These are phyloP conservation scores for Lachancea fermentati DNA, from an alignment of 805 yeast species.

Conservation along the genomic window DNA sequence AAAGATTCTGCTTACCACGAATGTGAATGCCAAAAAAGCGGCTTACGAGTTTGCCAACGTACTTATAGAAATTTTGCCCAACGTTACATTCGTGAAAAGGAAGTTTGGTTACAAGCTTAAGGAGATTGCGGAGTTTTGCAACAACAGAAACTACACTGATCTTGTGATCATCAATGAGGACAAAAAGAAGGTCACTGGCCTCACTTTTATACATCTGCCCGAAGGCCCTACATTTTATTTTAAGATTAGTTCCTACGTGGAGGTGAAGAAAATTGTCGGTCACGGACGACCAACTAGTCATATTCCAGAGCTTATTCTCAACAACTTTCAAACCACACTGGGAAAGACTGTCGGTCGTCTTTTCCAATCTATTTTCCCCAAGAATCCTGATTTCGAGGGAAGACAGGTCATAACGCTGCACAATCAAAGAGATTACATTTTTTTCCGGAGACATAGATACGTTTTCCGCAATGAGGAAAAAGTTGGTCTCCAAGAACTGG, in stretches of 20 bases:
- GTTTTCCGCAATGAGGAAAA: slow-evolving; percentile 82
- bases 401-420: slow-evolving; percentile 94
- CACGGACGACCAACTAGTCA: slow-evolving; percentile 91
- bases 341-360: slow-evolving; percentile 91
- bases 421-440: slow-evolving; percentile 92
- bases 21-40: slow-evolving; percentile 73
- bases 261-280: slow-evolving; percentile 70
- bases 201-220: slow-evolving; percentile 90
- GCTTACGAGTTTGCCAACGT: slow-evolving; percentile 90
- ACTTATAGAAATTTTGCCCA: slow-evolving; percentile 78
- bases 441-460: slow-evolving; percentile 93
- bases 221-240: slow-evolving; percentile 94
- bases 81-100: slow-evolving; percentile 80
- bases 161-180: slow-evolving; percentile 88
- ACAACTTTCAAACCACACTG: slow-evolving; percentile 86
- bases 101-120: slow-evolving; percentile 77
- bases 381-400: slow-evolving; percentile 88
- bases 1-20: slow-evolving; percentile 85
- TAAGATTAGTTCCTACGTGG: slow-evolving; percentile 68
- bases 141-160: slow-evolving; percentile 82
- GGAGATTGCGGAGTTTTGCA: slow-evolving; percentile 79
- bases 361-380: slow-evolving; percentile 90
- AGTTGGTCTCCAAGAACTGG: slow-evolving; percentile 92
- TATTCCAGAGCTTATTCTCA: slow-evolving; percentile 84
- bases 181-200: slow-evolving; percentile 84